Conservation (phyloP, 352 stramenopile genomes). For the Phytopythium kandeliae region DNA sequence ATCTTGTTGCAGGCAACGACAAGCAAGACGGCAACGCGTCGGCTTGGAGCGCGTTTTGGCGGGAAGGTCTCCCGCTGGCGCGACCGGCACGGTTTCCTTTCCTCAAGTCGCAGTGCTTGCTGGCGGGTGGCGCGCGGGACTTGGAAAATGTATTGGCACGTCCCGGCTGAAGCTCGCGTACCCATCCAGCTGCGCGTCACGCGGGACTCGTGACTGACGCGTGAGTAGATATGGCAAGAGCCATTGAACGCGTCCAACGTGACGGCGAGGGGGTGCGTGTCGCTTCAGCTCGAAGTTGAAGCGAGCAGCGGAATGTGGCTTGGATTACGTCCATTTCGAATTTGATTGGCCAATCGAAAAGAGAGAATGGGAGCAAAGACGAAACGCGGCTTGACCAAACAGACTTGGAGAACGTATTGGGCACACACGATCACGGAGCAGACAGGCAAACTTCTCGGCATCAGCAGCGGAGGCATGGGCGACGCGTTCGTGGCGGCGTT, state of each 20-base stretch:
- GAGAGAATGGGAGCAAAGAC: no score
- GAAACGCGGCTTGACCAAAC: no score
- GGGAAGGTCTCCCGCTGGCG: neutral
- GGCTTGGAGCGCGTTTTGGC: neutral
- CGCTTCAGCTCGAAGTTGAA: no score
- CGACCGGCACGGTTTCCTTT: neutral
- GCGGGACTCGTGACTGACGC: neutral
- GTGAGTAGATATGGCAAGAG: neutral
- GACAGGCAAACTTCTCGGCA: no score
- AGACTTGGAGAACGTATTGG: no score
- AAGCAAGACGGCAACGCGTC: neutral
- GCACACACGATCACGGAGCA: no score
- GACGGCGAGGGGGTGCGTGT: neutral
- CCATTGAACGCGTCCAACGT: neutral
- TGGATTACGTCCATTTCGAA: no score
- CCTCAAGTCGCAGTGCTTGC: no score
- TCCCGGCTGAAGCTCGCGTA: neutral
- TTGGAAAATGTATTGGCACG: neutral
- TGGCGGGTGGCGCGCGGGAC: neutral
- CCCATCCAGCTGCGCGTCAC: neutral
- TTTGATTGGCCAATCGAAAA: no score
- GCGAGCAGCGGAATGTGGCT: no score
- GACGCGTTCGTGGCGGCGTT: slow-evolving; percentile 44
- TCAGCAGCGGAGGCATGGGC: slow-evolving; percentile 26
- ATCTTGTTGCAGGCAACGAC: neutral